These are phyloP conservation scores for Sclerotinia subarctica DNA, from an alignment of 2,329 filamentous ascomycete genomes.

Conservation along the genomic window DNA sequence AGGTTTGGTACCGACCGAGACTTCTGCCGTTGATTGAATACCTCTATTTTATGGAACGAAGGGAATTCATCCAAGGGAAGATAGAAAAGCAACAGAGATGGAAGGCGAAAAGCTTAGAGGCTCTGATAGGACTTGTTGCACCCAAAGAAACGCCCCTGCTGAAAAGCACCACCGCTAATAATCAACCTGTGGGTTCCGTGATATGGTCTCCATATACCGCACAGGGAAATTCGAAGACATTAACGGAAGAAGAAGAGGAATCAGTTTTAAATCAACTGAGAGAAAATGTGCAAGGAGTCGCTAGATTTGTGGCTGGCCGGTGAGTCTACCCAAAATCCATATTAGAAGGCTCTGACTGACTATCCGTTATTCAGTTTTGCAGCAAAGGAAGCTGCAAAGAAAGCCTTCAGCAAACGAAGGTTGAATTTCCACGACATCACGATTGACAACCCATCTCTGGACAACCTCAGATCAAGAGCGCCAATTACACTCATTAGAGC, in stretches of 20 bases:
- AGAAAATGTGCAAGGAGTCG: constrained; percentile 17
- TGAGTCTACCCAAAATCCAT: constrained; percentile 17
- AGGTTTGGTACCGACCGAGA: not conserved
- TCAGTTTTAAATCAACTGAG: not conserved
- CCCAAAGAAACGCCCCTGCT: not conserved
- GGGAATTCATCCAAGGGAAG: not conserved
- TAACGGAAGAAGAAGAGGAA: constrained; percentile 10
- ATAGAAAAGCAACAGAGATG: constrained; percentile 5
- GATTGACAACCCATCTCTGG: constrained; percentile 15
- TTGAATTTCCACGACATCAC: constrained; percentile 63
- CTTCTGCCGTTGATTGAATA: constrained; percentile 13
- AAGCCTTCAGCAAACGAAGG: constrained; percentile 60
- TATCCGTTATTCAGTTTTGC: constrained; percentile 42
- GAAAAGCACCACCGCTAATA: not conserved
- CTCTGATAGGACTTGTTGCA: not conserved
- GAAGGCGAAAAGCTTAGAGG: constrained; percentile 9
- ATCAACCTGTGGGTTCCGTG: not conserved
- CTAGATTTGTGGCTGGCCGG: constrained; percentile 33
- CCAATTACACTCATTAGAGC: constrained; percentile 30
- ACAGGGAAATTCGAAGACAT: not conserved
- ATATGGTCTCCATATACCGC: not conserved
- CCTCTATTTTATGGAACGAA: not conserved
- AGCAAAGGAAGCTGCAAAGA: constrained; percentile 72
- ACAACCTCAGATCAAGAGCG: constrained; percentile 16
- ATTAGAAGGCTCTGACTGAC: not conserved